Evolutionary conservation across 192 early-diverging fungal genomes (phyloP).

Genomic region (Coemansia sp.): DNA sequence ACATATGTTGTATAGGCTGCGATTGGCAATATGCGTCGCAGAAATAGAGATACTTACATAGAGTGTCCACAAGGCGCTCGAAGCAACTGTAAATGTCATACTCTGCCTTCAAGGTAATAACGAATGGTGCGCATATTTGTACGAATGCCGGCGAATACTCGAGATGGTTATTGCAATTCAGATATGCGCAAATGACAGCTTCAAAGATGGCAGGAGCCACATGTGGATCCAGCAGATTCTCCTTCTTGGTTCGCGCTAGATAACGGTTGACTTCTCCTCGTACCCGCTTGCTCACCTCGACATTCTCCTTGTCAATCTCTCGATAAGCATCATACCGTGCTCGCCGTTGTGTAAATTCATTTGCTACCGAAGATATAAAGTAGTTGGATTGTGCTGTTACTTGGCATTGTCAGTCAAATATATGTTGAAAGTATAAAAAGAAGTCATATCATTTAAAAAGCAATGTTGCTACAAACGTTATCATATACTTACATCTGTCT

Average conservation of each 20-base stretch:
- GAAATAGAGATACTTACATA: slow-evolving; percentile 52
- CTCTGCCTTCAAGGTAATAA: slow-evolving; percentile 70
- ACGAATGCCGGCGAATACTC: slow-evolving; percentile 79
- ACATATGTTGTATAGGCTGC: too few species aligned
- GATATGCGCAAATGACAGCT: slow-evolving; percentile 81
- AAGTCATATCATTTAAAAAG: too few species aligned
- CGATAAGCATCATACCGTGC: slow-evolving; percentile 65
- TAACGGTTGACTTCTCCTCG: slow-evolving; percentile 76
- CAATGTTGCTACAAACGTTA: too few species aligned
- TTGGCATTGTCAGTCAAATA: too few species aligned
- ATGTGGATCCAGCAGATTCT: slow-evolving; percentile 37
- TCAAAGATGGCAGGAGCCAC: slow-evolving; percentile 66
- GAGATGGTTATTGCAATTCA: slow-evolving; percentile 72
- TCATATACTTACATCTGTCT: slow-evolving; percentile 60
- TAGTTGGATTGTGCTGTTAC: neutral
- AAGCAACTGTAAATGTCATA: slow-evolving; percentile 82
- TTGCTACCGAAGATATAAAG: slow-evolving; percentile 29
- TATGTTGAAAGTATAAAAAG: too few species aligned
- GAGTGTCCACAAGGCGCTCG: slow-evolving; percentile 67
- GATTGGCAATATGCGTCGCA: neutral
- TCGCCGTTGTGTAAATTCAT: slow-evolving; percentile 64
- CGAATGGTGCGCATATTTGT: slow-evolving; percentile 79
- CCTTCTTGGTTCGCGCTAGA: slow-evolving; percentile 42
- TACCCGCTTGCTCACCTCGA: slow-evolving; percentile 66
- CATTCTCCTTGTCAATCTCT: slow-evolving; percentile 67